These are phyloP conservation scores for Chrysoporthe deuterocubensis DNA, from an alignment of 2,329 filamentous ascomycete species.

Conservation along the genomic window DNA sequence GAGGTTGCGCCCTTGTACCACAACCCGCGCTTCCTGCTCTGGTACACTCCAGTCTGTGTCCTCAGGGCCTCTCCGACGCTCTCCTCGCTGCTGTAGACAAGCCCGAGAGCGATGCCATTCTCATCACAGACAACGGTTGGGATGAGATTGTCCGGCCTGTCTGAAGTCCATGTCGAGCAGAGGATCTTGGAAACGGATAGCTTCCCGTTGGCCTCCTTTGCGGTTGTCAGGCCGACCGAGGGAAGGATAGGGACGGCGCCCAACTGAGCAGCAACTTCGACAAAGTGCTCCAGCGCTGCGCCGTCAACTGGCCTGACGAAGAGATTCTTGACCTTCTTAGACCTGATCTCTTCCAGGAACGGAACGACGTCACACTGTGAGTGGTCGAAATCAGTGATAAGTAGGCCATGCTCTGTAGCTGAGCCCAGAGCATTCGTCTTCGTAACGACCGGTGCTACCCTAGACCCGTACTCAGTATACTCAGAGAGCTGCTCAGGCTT, in stretches of 20 bases:
- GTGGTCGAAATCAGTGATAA: conserved; percentile 57
- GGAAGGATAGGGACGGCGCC: conserved; percentile 75
- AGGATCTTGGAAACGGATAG: conserved; percentile 74
- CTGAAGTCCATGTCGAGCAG: conserved; percentile 75
- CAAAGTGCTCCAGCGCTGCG: conserved; percentile 48
- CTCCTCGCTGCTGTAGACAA: conserved; percentile 93
- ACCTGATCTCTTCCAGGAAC: conserved; percentile 51
- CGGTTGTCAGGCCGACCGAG: conserved; percentile 70
- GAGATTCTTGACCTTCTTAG: conserved; percentile 50
- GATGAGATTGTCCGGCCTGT: conserved; percentile 81
- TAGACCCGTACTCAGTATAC: conserved; percentile 58
- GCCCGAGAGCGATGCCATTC: conserved; percentile 77
- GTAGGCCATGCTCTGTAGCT: conserved; percentile 52
- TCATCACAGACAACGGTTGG: conserved; percentile 93
- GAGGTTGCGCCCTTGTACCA: conserved; percentile 98
- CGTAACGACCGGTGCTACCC: conserved; percentile 58
- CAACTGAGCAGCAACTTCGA: conserved; percentile 52
- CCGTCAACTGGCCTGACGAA: conserved; percentile 57
- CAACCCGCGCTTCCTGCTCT: conserved; percentile 90
- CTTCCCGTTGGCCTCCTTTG: conserved; percentile 62
- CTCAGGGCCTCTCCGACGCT: conserved; percentile 85
- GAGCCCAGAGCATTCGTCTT: conserved; percentile 35
- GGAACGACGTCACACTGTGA: conserved; percentile 44
- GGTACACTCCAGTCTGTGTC: conserved; percentile 83
- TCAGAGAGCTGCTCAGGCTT: conserved; percentile 67